Percentiles rank a stretch among this genome's conserved stretches.
Evolutionary conservation across 1,284 basidiomycete species (phyloP).

Genomic region (Moesziomyces globuligerus): DNA sequence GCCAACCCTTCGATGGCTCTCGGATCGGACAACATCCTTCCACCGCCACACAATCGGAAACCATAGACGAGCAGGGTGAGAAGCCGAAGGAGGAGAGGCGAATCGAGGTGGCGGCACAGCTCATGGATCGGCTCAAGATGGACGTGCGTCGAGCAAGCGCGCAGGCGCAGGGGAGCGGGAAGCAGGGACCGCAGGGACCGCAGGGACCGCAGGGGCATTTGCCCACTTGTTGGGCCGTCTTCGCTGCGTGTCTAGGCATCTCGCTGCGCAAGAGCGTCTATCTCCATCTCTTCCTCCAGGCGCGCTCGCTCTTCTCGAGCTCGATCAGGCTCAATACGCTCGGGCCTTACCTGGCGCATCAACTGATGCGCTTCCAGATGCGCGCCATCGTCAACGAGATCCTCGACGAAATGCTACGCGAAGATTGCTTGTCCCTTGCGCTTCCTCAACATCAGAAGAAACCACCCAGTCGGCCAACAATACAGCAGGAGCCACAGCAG

Average conservation of each 20-base stretch:
- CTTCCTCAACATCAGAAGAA: no score
- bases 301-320: conserved; percentile 86
- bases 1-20: conserved; percentile 16
- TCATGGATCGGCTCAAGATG: conserved; percentile 31
- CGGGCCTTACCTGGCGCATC: conserved; percentile 92
- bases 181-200: no score
- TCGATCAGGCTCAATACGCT: conserved; percentile 89
- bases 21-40: not conserved
- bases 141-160: conserved; percentile 41
- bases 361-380: conserved; percentile 80
- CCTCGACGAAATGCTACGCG: conserved; percentile 10
- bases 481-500: not conserved
- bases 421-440: conserved; percentile 9
- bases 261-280: conserved; percentile 75
- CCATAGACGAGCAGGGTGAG: no score
- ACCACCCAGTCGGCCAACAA: no score
- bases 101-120: conserved; percentile 9
- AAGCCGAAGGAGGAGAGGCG: not conserved
- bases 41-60: not conserved
- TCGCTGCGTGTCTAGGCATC: conserved; percentile 81
- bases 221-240: conserved; percentile 86
- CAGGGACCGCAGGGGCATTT: conserved; percentile 78
- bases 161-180: not conserved
- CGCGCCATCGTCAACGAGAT: conserved; percentile 29
- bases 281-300: conserved; percentile 91